Evolutionary conservation across 192 early-diverging fungal species (phyloP).

Genomic region (Podila verticillata): DNA sequence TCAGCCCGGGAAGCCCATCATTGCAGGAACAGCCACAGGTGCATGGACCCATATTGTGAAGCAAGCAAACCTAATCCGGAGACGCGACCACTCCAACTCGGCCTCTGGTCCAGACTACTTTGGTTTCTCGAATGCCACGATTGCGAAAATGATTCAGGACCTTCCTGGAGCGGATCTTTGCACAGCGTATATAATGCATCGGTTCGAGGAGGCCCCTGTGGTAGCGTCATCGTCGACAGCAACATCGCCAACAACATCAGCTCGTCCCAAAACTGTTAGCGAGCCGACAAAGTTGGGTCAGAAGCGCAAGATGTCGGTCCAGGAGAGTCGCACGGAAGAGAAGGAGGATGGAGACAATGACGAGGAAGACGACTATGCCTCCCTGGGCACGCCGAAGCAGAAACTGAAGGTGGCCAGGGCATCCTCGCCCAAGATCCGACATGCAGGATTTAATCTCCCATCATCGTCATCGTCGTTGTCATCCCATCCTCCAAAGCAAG

Average conservation of each 20-base stretch:
- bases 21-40: constrained; percentile 84
- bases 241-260: neutral
- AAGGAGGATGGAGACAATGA: neutral
- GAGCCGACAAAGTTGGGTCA: neutral
- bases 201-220: constrained; percentile 63
- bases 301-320: constrained; percentile 3
- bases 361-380: constrained; percentile 23
- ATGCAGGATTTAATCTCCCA: constrained; percentile 15
- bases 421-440: constrained; percentile 23
- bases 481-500: no score
- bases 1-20: constrained; percentile 72
- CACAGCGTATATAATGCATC: constrained; percentile 75
- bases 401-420: constrained; percentile 1
- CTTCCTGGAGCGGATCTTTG: constrained; percentile 79
- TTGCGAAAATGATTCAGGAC: constrained; percentile 89
- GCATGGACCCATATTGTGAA: constrained; percentile 90
- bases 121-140: constrained; percentile 88
- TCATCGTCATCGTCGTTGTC: no score
- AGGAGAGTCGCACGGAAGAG: neutral
- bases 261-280: no score
- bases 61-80: constrained; percentile 79
- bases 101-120: constrained; percentile 92
- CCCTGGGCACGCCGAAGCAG: constrained; percentile 24
- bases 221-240: neutral
- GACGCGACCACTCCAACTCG: constrained; percentile 82